Evolutionary conservation across 306 rosid genomes (phyloP), one percentile per base, ranked within the genome.

Genomic region (Vigna trinervia): DNA sequence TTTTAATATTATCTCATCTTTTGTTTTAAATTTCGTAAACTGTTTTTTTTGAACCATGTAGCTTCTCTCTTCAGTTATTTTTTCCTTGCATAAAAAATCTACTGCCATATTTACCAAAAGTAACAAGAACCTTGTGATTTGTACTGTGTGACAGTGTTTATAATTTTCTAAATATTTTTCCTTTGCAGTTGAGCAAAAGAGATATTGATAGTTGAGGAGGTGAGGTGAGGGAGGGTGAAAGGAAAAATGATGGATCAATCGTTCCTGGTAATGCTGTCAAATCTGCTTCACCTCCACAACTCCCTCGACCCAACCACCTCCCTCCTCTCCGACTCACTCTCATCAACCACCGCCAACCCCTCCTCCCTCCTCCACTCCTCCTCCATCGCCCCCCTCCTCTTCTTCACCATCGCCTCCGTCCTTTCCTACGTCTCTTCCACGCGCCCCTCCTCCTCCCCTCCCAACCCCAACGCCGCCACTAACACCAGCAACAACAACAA

Each of bases 401-500:
- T 94, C 88, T 94, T 94, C 89, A 89, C 98, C 82, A 90, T 92
- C 74, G 93, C 98, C 46, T 92, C 97, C 39, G 96, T 92, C 15
- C 97, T 94, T 69, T 94, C 98, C 80, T 89, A 85, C 90, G 86
- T 92, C 46, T 92, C 95, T 60, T 87, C 98, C 74, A 71, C 91
- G 28, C 90, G 88, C 68, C 58, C 85, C 60, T 14, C 83, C 60
- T 14, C 83, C 19, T 0, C 88, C 19, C 8, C 54, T 13, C 7
- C 78, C 8, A 1, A 80, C 56, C 0, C 79, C 80, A 2, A 73
- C 8, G 23, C 28, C 3, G 15, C 64, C 3, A 75, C 73, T 17
- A 17, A 17, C 28, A 51, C 78, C 39, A 76, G 46, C 65, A 12
- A 62, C 5, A 76, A 71, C 5, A 76, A 71, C 46, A 76, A 45